Conservation (phyloP, 2,329 filamentous ascomycete genomes). For the Shiraia bambusicola region DNA sequence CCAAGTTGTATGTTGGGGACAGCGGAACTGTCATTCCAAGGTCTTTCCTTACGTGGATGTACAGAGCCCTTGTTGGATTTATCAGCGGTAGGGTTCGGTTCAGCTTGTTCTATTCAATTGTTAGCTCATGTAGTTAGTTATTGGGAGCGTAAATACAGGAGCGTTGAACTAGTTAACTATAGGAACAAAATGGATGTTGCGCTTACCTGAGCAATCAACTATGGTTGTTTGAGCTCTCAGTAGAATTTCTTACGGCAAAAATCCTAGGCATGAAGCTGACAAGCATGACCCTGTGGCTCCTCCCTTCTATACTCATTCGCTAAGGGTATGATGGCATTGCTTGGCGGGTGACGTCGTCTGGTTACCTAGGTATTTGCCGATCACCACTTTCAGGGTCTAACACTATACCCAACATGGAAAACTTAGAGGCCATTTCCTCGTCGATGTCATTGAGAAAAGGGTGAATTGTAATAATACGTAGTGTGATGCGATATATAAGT, state of each 20-base stretch:
- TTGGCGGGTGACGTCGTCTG: conserved; percentile 35
- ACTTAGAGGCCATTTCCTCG: conserved; percentile 14
- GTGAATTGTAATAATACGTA: neutral
- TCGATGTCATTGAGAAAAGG: conserved; percentile 12
- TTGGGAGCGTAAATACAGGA: too few relatives aligned
- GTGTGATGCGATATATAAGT: too few relatives aligned
- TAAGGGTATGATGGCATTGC: conserved; percentile 25
- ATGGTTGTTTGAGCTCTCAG: neutral
- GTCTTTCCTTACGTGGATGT: neutral
- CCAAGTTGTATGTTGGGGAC: neutral
- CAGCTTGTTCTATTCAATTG: too few relatives aligned
- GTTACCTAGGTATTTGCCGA: conserved; percentile 4
- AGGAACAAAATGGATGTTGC: neutral
- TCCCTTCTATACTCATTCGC: conserved; percentile 11
- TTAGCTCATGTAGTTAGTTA: too few relatives aligned
- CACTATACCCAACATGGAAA: conserved; percentile 7
- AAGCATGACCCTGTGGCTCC: conserved; percentile 5
- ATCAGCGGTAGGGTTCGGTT: too few relatives aligned
- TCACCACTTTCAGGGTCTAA: conserved; percentile 19
- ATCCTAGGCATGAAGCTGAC: neutral
- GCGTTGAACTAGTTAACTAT: too few relatives aligned
- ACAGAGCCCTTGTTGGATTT: too few relatives aligned
- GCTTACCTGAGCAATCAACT: neutral
- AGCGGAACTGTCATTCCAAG: neutral
- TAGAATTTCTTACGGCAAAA: neutral